phyloP scores from a whole-genome alignment of 2,329 filamentous ascomycete species.

The Aphanocladium album region DNA sequence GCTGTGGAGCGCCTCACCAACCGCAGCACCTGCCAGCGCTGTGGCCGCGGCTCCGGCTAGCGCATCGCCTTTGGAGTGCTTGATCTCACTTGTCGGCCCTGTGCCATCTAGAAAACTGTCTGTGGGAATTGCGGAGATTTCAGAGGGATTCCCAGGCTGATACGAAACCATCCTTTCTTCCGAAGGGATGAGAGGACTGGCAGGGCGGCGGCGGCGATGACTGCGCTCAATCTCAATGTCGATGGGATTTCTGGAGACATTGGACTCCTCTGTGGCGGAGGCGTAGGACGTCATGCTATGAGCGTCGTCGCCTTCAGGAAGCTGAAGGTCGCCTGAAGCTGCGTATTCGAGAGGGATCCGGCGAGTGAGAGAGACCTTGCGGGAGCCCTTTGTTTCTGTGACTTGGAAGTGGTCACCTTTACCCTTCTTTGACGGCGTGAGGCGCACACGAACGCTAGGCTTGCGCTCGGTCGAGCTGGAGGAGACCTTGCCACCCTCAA shows the following conservation, averaged over 20 bases:
- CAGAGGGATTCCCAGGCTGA: conserved; percentile 64
- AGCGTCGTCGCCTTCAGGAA: conserved; percentile 53
- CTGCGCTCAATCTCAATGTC: conserved; percentile 80
- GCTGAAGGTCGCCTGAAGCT: conserved; percentile 38
- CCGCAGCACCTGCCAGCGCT: conserved; percentile 15
- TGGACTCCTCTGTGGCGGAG: conserved; percentile 75
- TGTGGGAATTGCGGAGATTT: conserved; percentile 72
- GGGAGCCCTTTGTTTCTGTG: conserved; percentile 69
- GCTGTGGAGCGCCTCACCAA: conserved; percentile 28
- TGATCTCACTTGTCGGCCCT: conserved; percentile 38
- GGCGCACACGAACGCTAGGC: conserved; percentile 73
- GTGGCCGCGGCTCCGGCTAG: conserved; percentile 34
- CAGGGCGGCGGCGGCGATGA: conserved; percentile 54
- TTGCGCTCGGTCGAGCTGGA: conserved; percentile 57
- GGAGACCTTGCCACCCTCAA: conserved; percentile 67
- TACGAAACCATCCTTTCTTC: conserved; percentile 48
- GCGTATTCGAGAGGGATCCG: conserved; percentile 48
- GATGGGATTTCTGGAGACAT: conserved; percentile 69
- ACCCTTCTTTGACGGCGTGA: conserved; percentile 71
- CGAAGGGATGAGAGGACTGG: conserved; percentile 62
- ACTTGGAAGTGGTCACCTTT: conserved; percentile 78
- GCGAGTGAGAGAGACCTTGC: conserved; percentile 56
- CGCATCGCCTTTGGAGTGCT: conserved; percentile 36
- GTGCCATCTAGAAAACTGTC: conserved; percentile 60
- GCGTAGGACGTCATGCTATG: conserved; percentile 68